Evolutionary conservation across 495 filamentous ascomycete genomes (phyloP).

Genomic region (Clohesyomyces aquaticus): DNA sequence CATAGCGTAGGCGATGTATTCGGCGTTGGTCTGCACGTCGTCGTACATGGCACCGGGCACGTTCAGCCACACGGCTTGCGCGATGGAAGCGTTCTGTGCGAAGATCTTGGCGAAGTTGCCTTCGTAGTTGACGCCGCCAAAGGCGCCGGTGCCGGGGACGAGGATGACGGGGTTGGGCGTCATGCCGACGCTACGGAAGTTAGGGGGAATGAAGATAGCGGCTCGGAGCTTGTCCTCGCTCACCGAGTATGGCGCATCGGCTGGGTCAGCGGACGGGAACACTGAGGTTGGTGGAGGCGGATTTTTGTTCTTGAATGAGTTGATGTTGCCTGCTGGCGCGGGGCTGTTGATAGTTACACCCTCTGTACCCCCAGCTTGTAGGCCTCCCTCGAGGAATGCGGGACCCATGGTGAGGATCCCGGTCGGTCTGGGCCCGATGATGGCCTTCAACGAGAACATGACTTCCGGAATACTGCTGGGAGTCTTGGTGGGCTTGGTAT

Average conservation of each 20-base stretch:
- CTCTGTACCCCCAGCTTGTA: background rate
- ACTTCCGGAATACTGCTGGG: conserved; percentile 5
- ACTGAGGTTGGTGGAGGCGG: conserved; percentile 18
- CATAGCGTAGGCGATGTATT: conserved; percentile 49
- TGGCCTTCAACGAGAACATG: background rate
- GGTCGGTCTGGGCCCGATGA: background rate
- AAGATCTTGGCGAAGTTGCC: conserved; percentile 54
- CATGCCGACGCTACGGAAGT: conserved; percentile 46
- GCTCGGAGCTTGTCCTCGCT: conserved; percentile 47
- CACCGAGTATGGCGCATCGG: conserved; percentile 53
- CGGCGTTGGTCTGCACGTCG: conserved; percentile 52
- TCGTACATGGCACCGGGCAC: conserved; percentile 49
- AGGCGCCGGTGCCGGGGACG: conserved; percentile 54
- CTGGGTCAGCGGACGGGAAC: conserved; percentile 42
- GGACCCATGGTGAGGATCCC: conserved; percentile 10
- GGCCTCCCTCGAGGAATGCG: conserved; percentile 5
- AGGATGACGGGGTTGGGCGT: conserved; percentile 50
- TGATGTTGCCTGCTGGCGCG: conserved; percentile 15
- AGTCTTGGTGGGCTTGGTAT: background rate
- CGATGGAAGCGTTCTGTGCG: conserved; percentile 42
- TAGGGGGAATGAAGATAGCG: conserved; percentile 52
- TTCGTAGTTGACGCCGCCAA: conserved; percentile 47
- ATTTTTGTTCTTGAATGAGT: conserved; percentile 25
- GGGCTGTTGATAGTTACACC: conserved; percentile 1
- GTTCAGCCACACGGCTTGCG: conserved; percentile 56